Evolutionary conservation across 441 rosid genomes (phyloP).

Genomic region (Iberis amara): DNA sequence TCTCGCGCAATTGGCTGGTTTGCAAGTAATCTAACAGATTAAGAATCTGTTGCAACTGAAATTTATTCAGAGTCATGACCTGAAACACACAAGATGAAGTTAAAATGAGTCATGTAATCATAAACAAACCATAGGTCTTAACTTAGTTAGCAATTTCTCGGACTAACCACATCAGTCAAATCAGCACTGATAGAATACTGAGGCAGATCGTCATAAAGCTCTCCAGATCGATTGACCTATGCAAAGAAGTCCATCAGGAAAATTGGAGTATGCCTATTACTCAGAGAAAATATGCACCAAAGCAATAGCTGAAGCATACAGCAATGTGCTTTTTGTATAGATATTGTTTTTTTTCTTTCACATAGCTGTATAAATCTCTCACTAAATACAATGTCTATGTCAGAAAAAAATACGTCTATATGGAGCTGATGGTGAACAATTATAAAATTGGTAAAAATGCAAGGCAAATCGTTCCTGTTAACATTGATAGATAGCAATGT

Average conservation of each 20-base stretch:
- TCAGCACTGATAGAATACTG: constrained; percentile 74
- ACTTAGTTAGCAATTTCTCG: background rate
- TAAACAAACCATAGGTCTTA: constrained; percentile 20
- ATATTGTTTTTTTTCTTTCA: background rate
- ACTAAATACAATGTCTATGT: constrained; percentile 10
- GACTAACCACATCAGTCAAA: constrained; percentile 63
- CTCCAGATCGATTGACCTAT: constrained; percentile 78
- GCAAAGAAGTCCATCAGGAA: constrained; percentile 20
- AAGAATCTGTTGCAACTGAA: constrained; percentile 70
- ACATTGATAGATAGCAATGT: constrained; percentile 11
- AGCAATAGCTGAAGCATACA: constrained; percentile 15
- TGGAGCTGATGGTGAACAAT: constrained; percentile 1
- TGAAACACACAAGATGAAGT: constrained; percentile 29
- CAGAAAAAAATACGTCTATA: no score
- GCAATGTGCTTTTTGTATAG: constrained; percentile 2
- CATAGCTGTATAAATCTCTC: background rate
- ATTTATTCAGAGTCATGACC: constrained; percentile 66
- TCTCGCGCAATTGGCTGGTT: constrained; percentile 68
- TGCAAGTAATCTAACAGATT: constrained; percentile 63
- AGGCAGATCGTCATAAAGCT: constrained; percentile 61
- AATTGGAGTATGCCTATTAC: constrained; percentile 14
- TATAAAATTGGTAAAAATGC: constrained; percentile 7
- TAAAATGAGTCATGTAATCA: constrained; percentile 6
- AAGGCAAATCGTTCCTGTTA: constrained; percentile 17
- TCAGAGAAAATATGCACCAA: constrained; percentile 13